These are phyloP conservation scores for Candida oleophila DNA, from an alignment of 805 yeast genomes.

Conservation along the genomic window DNA sequence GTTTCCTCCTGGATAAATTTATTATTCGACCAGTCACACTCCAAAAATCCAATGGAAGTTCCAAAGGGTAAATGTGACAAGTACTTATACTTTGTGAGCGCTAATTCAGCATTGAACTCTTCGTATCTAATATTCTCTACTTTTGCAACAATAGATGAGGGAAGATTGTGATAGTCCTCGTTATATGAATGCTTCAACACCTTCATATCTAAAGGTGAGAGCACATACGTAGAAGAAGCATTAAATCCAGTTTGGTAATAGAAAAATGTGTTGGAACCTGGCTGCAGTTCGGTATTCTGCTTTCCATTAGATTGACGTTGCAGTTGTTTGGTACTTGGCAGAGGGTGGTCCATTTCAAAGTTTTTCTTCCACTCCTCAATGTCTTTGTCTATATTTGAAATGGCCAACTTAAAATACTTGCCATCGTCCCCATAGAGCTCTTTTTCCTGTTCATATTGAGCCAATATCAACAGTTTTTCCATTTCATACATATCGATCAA, in stretches of 20 bases:
- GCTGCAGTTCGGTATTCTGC: not conserved
- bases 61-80: conserved; percentile 83
- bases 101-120: conserved; percentile 60
- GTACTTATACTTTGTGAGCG: conserved; percentile 62
- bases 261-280: conserved; percentile 38
- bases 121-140: conserved; percentile 74
- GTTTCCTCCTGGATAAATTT: conserved; percentile 30
- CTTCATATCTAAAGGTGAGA: conserved; percentile 78
- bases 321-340: conserved; percentile 4
- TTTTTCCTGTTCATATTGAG: conserved; percentile 56
- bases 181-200: conserved; percentile 64
- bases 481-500: conserved; percentile 51
- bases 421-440: conserved; percentile 61
- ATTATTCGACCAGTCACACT: conserved; percentile 70
- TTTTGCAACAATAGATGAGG: conserved; percentile 57
- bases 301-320: not conserved
- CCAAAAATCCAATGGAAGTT: conserved; percentile 78
- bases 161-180: conserved; percentile 59
- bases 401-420: conserved; percentile 52
- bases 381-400: conserved; percentile 49
- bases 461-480: conserved; percentile 57
- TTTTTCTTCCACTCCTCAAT: conserved; percentile 39
- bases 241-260: conserved; percentile 79
- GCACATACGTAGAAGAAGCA: conserved; percentile 58
- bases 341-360: conserved; percentile 13